Evolutionary conservation across 2,329 filamentous ascomycete genomes (phyloP), one percentile per base, ranked within the genome.

Genomic region (Pseudocercospora fuligena): DNA sequence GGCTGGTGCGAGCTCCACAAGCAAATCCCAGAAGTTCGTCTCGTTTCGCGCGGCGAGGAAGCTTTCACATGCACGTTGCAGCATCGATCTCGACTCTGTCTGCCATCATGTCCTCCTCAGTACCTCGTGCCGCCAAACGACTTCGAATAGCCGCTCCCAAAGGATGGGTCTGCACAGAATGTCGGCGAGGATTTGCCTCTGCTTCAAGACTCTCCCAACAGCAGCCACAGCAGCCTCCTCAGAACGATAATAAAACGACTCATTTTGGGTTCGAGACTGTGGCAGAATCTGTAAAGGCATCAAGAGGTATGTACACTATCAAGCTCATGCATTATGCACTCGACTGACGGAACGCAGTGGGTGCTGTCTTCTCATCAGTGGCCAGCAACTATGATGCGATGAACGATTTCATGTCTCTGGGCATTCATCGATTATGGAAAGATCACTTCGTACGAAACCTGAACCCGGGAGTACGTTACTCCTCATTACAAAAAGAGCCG

Each of bases 401-500:
- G 95, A 99, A 99, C 82, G 95, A 99, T 80, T 87, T 98, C 73
- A 99, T 99, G 95, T 98, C 95, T 7, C 88, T 99, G 57, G 95
- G 95, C 63, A 94, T 97, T 82, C 95, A 99, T 80, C 91, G 95
- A 51, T 84, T 99, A 43, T 99, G 95, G 95, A 99, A 92, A 83
- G 94, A 98, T 81, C 90, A 97, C 82, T 99, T 98, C 80, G 94
- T 99, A 54, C 90, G 92, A 72, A 90, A 90, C 36, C 87, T 99
- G 33, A 95, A 97, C 78, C 94, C 95, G 0, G 94, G 94, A 70
- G 82, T 82, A 72, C 84, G 74, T 63, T 83, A 79, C 72, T 85
- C 79, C 56, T 80, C 84, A n/a, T 27, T 70, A 12, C 67, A 70
- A 29, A 63, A 69, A 19, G 63, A 66, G 47, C 66, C 66, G 19